Conservation (phyloP, 2,329 filamentous ascomycete genomes). For the Aspergillus unguis region DNA sequence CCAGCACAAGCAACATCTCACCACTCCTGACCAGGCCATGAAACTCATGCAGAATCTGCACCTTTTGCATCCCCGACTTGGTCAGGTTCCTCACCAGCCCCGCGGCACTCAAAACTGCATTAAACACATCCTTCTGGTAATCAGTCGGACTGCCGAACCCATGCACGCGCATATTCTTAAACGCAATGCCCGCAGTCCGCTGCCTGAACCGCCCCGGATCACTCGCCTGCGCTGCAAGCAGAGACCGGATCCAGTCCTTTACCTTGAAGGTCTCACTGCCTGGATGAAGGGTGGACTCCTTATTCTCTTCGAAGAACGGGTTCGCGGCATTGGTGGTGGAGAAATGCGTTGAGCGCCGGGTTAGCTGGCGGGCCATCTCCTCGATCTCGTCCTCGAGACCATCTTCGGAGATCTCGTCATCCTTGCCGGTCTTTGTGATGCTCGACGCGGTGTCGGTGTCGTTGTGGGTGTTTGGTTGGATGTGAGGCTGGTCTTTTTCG, state of each 20-base stretch:
- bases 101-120: constrained; percentile 33
- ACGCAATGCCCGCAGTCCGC: constrained; percentile 62
- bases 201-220: constrained; percentile 52
- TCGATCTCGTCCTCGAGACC: constrained; percentile 26
- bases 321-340: constrained; percentile 29
- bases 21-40: constrained; percentile 60
- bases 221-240: constrained; percentile 45
- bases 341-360: constrained; percentile 33
- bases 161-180: constrained; percentile 65
- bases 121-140: constrained; percentile 55
- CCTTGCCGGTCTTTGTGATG: neutral
- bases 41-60: constrained; percentile 62
- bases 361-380: constrained; percentile 34
- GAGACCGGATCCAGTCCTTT: constrained; percentile 46
- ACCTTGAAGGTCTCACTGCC: constrained; percentile 43
- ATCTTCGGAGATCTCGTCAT: constrained; percentile 1
- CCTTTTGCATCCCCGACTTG: constrained; percentile 44
- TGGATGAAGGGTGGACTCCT: constrained; percentile 45
- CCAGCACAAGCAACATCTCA: constrained; percentile 58
- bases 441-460: neutral
- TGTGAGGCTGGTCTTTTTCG: neutral
- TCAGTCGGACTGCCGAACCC: constrained; percentile 66
- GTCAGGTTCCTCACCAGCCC: constrained; percentile 31
- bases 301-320: constrained; percentile 31
- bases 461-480: neutral